A percentile compares a stretch with the other conserved stretches of the same genome.
Evolutionary conservation across 1,284 basidiomycete genomes (phyloP).

Genomic region (Cryptococcus sp.): DNA sequence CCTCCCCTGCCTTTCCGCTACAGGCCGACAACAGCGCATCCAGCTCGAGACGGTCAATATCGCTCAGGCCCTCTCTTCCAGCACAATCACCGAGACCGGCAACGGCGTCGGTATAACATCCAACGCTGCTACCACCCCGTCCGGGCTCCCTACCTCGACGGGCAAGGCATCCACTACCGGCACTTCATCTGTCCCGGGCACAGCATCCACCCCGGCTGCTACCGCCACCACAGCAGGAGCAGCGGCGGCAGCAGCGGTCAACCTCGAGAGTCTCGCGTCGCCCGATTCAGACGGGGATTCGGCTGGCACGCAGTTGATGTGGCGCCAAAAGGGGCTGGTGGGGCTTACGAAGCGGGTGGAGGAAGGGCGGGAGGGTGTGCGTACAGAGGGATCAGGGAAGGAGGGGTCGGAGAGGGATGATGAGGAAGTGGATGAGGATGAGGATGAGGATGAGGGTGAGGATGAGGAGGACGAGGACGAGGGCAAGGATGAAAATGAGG

Average conservation of each 20-base stretch:
- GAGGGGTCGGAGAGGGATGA: no score
- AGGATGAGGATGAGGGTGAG: neutral
- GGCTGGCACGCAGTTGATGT: constrained; percentile 23
- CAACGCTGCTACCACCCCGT: no score
- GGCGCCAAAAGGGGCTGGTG: constrained; percentile 7
- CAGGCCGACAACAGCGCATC: neutral
- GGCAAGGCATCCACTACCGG: no score
- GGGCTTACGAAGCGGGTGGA: no score
- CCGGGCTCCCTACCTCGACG: no score
- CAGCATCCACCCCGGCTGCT: neutral
- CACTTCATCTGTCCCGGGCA: neutral
- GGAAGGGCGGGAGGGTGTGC: neutral
- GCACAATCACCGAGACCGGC: neutral
- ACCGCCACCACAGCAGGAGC: neutral
- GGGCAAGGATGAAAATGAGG: neutral
- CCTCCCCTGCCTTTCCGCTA: no score
- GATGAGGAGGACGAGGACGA: neutral
- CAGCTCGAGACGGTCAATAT: neutral
- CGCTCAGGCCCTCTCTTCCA: neutral
- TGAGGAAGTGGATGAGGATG: neutral
- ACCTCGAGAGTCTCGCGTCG: constrained; percentile 9
- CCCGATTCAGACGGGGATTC: constrained; percentile 23
- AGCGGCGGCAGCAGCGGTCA: no score
- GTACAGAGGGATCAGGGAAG: no score
- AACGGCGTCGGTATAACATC: no score